Evolutionary conservation across 805 yeast species (phyloP), one percentile per base, ranked within the genome.

Genomic region (Schizosaccharomyces octosporus): DNA sequence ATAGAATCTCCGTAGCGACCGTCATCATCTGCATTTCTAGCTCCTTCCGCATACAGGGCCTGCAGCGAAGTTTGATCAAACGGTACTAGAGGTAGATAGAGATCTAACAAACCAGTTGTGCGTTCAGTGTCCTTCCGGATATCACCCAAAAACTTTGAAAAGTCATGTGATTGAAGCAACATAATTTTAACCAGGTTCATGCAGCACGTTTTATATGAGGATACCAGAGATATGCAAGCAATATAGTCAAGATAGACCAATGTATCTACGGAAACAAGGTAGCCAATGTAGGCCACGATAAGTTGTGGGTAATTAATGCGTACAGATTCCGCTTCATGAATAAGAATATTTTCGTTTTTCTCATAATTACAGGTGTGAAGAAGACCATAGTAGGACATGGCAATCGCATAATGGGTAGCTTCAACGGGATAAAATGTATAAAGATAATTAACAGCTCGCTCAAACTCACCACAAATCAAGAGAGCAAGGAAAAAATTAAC

Each of bases 1-100:
- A 93, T 78, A 21, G 96, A 86, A 68, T 93, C 97, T 64, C 83
- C 81, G 13, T 81, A 77, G 67, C 95, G 78, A 6, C 97, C 97
- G 67, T 89, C 97, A 66, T 87, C 93, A 67, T 86, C 93, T 17
- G 96, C 95, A 55, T 77, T 77, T 2, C 97, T 97, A 32, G 95
- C 88, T 63, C 81, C 81, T 69, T 85, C 94, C 2, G 93, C 83
- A 55, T 93, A 87, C 63, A 79, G 78, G 64, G 76, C 77, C 65
- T 85, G 74, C 68, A 80, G 90, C 63, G 79, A 79, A 21, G 77
- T 75, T 63, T 82, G 79, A 65, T 81, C 78, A 61, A 90, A 75
- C 61, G 90, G 74, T 11, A 76, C 71, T 71, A 85, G 80, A 67
- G 94, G 83, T 7, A 24, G 57, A 51, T 51, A 51, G 65, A 78